These are phyloP conservation scores for Fusarium secorum DNA, from an alignment of 2,329 filamentous ascomycete species.

Conservation along the genomic window DNA sequence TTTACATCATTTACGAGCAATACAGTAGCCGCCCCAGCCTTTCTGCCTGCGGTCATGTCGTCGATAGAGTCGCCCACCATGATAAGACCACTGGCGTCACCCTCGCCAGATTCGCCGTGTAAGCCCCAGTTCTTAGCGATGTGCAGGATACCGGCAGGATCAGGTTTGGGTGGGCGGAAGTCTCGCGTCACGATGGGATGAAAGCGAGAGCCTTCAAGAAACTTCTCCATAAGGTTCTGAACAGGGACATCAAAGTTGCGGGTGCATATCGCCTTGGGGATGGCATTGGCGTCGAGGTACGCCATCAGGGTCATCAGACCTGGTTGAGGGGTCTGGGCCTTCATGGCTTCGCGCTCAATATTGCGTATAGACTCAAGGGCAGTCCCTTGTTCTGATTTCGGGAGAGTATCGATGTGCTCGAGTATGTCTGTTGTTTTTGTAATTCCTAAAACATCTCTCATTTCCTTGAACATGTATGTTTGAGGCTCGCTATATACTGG, in stretches of 20 bases:
- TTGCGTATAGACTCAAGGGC: conserved; percentile 78
- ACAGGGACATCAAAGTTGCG: conserved; percentile 90
- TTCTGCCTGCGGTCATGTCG: conserved; percentile 87
- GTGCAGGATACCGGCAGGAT: conserved; percentile 86
- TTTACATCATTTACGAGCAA: conserved; percentile 87
- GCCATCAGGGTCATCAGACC: conserved; percentile 81
- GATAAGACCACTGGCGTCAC: conserved; percentile 59
- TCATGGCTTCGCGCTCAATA: conserved; percentile 86
- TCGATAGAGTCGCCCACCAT: conserved; percentile 86
- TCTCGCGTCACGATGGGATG: conserved; percentile 84
- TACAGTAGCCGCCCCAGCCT: conserved; percentile 89
- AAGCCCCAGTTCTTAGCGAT: conserved; percentile 82
- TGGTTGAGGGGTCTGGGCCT: conserved; percentile 78
- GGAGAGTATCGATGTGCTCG: conserved; percentile 81
- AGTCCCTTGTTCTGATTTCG: conserved; percentile 62
- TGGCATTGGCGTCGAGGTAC: conserved; percentile 72
- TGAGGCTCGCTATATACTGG: conserved; percentile 74
- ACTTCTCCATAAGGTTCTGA: conserved; percentile 75
- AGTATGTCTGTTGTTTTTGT: conserved; percentile 81
- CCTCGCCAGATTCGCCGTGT: conserved; percentile 36
- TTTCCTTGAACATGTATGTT: conserved; percentile 93
- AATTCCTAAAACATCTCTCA: conserved; percentile 80
- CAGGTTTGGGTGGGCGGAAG: conserved; percentile 83
- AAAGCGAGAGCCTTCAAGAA: conserved; percentile 74
- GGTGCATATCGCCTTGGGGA: conserved; percentile 89